A percentile compares a stretch with the other conserved stretches of the same genome.
Conservation (phyloP, 257 asterid species). For the Solanum neorickii region DNA sequence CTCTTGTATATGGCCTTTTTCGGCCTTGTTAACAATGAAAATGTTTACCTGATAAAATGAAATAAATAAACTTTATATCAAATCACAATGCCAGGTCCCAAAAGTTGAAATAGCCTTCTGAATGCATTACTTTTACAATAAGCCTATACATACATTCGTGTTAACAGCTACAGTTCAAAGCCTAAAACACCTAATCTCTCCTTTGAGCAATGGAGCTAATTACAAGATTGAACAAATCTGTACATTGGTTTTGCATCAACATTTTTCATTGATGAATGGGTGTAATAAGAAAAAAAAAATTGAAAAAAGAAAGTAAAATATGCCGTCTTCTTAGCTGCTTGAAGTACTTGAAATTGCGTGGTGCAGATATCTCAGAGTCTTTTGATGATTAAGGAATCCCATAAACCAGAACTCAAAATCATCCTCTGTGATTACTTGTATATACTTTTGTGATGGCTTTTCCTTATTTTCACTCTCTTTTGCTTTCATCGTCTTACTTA, state of each 20-base stretch:
- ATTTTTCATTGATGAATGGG: not conserved
- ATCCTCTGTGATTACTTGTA: constrained; percentile 21
- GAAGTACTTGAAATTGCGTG: not conserved
- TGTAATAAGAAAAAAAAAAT: not conserved
- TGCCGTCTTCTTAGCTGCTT: not conserved
- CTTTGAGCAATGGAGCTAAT: not conserved
- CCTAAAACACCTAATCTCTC: not conserved
- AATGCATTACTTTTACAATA: not conserved
- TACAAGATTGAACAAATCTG: not conserved
- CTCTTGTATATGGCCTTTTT: not conserved
- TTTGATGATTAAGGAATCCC: not conserved
- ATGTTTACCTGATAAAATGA: not conserved
- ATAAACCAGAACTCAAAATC: not conserved
- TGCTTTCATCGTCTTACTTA: constrained; percentile 18
- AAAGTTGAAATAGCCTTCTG: not conserved
- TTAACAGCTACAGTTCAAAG: not conserved
- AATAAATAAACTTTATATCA: not conserved
- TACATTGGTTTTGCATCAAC: not conserved
- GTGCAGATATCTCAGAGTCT: not conserved
- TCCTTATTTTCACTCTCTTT: constrained; percentile 12
- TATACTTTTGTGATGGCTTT: constrained; percentile 28
- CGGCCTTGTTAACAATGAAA: no score
- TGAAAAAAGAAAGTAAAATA: not conserved
- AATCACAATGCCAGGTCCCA: not conserved
- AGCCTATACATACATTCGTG: not conserved